Evolutionary conservation across 495 filamentous ascomycete species (phyloP), one percentile per base, ranked within the genome.

Genomic region (Trichoderma parareesei): DNA sequence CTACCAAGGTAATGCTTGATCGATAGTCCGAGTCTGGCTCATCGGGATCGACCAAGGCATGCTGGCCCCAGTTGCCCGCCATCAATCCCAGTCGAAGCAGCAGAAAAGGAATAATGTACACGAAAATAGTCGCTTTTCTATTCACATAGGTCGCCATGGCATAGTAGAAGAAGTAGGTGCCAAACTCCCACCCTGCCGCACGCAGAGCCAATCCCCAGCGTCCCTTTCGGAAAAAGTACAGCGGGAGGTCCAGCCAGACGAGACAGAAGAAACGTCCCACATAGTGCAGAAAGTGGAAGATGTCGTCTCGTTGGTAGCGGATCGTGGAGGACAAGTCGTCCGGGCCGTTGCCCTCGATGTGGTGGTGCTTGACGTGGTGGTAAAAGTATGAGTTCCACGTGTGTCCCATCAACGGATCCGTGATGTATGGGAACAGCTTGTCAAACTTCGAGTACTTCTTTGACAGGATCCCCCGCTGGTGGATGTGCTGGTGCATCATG

Each of bases 331-430:
- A 88, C 6, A 93, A 79, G 69, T 93, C 90, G 44, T 85, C 78
- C 0, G 88, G 88, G 0, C 90, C 90, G 71, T 93, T 93, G 63
- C 83, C 86, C 71, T 93, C 90, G 60, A 92, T 86, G 68, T 92
- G 90, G 70, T 92, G 90, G 71, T 90, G 87, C 75, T 93, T 92
- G 66, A 92, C 88, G 67, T 92, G 90, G 72, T 93, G 90, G 69
- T 90, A 91, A 71, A 81, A 93, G 73, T 92, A 93, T 10, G 84
- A 87, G 72, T 92, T 88, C 88, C 88, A 92, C 0, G 90, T 91
- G 68, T 92, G 89, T 2, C 90, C 90, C 79, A 89, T 87, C 65
- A 93, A 71, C 3, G 90, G 90, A 67, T 91, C 87, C 38, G 84
- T 74, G 18, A 92, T 69, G 68, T 92, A 93, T 2, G 90, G 90